phyloP scores from a whole-genome alignment of 352 stramenopile species.

The Globisporangium carolinianum region DNA sequence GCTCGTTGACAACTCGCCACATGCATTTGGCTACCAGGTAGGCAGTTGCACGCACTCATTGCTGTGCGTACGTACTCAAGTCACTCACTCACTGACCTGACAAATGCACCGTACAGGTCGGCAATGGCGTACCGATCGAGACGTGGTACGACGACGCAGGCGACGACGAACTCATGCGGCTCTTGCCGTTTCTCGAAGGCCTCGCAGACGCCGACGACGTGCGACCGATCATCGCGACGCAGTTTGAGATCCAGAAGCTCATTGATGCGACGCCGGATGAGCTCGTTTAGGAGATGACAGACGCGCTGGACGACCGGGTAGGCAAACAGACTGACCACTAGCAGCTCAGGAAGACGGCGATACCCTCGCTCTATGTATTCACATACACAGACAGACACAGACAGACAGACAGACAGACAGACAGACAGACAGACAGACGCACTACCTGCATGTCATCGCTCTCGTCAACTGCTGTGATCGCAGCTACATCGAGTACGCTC shows the following conservation, averaged over 20 bases:
- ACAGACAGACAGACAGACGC: too few species aligned
- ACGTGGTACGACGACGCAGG: conserved; percentile 96
- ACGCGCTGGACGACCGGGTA: too few species aligned
- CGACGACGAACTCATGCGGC: conserved; percentile 95
- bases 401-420: too few species aligned
- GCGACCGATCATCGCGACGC: conserved; percentile 78
- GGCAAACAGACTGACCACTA: too few species aligned
- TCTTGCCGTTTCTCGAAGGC: conserved; percentile 92
- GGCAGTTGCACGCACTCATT: not conserved
- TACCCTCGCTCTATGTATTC: too few species aligned
- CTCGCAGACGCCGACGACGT: conserved; percentile 88
- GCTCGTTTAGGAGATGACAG: conserved; percentile 16
- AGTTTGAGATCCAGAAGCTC: conserved; percentile 90
- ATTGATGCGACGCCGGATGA: conserved; percentile 74
- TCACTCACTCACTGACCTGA: not conserved
- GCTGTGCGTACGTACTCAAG: not conserved
- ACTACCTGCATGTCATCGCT: not conserved
- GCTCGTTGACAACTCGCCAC: conserved; percentile 98
- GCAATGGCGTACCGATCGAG: conserved; percentile 98
- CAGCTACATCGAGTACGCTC: not conserved
- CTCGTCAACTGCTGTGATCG: not conserved
- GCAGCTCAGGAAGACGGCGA: too few species aligned
- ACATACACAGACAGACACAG: too few species aligned
- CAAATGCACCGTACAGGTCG: conserved; percentile 35
- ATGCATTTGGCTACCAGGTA: conserved; percentile 97